A percentile compares a stretch with the other conserved stretches of the same genome.
Evolutionary conservation across 2,329 filamentous ascomycete species (phyloP).

Genomic region (Daldinia eschscholtzii): DNA sequence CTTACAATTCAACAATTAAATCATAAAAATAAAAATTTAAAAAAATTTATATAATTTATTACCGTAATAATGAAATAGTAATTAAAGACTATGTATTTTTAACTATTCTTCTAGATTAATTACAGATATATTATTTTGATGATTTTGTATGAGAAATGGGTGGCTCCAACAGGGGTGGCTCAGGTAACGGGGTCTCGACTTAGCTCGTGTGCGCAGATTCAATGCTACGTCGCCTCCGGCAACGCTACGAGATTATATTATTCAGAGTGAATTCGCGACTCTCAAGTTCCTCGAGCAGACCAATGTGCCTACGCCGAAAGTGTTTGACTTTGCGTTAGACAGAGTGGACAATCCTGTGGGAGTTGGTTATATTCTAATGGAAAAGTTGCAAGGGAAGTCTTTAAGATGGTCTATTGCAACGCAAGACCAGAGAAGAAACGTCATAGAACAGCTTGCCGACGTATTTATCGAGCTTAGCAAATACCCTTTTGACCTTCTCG

Average conservation of each 20-base stretch:
- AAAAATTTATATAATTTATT: too few relatives aligned
- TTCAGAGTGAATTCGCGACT: neutral
- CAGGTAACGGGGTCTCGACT: too few relatives aligned
- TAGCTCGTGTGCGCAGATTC: neutral
- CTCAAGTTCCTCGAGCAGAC: neutral
- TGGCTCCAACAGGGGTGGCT: too few relatives aligned
- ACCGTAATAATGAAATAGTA: too few relatives aligned
- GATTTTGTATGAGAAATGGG: too few relatives aligned
- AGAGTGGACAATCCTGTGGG: neutral
- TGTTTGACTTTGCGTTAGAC: neutral
- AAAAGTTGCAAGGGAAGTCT: neutral
- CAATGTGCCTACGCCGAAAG: neutral
- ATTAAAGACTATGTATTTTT: too few relatives aligned
- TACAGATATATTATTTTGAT: too few relatives aligned
- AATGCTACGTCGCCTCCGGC: neutral
- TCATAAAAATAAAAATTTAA: too few relatives aligned
- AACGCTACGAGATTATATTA: neutral
- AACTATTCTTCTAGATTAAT: too few relatives aligned
- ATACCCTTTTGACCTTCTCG: neutral
- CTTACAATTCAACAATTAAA: too few relatives aligned
- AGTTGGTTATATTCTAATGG: conserved; percentile 8
- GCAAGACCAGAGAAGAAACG: neutral
- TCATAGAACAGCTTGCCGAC: neutral
- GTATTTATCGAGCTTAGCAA: neutral
- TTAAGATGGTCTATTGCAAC: neutral